Percentiles rank a stretch among this genome's conserved stretches.
Evolutionary conservation across 2,329 filamentous ascomycete species (phyloP).

Genomic region (Colletotrichum somersetense): DNA sequence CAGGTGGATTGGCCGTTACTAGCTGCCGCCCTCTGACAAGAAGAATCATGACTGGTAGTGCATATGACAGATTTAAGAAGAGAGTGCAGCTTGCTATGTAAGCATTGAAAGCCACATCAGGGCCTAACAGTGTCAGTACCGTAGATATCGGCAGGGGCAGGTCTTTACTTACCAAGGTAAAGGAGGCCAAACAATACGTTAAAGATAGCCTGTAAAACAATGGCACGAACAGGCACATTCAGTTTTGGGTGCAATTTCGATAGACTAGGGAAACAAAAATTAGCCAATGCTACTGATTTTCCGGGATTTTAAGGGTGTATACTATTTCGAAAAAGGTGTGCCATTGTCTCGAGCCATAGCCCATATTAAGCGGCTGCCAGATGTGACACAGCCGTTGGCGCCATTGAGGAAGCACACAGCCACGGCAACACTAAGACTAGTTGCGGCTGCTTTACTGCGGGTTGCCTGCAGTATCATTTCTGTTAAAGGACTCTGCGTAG

Average conservation of each 20-base stretch:
- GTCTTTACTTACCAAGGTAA: slow-evolving; percentile 53
- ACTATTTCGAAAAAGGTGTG: slow-evolving; percentile 33
- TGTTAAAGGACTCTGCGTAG: slow-evolving; percentile 58
- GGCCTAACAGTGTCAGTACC: slow-evolving; percentile 38
- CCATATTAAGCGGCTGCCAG: slow-evolving; percentile 54
- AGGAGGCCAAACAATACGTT: slow-evolving; percentile 60
- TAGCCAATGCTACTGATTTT: background rate
- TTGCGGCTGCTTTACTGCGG: slow-evolving; percentile 44
- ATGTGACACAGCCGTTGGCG: slow-evolving; percentile 50
- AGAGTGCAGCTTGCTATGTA: slow-evolving; percentile 60
- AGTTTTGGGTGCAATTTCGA: slow-evolving; percentile 52
- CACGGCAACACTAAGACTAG: slow-evolving; percentile 48
- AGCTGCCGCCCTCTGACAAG: slow-evolving; percentile 53
- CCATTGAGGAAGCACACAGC: slow-evolving; percentile 48
- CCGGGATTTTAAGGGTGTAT: background rate
- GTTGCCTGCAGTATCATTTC: slow-evolving; percentile 53
- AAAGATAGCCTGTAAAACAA: slow-evolving; percentile 57
- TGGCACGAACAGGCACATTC: slow-evolving; percentile 57
- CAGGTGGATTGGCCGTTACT: slow-evolving; percentile 40
- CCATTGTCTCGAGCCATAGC: slow-evolving; percentile 55
- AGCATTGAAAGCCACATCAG: slow-evolving; percentile 60
- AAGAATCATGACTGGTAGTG: slow-evolving; percentile 55
- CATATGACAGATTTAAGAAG: slow-evolving; percentile 61
- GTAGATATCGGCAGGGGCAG: too few relatives aligned
- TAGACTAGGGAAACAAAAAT: background rate